These are phyloP conservation scores for Dioscorea alata DNA, from an alignment of 106 monocot species.

Conservation along the genomic window DNA sequence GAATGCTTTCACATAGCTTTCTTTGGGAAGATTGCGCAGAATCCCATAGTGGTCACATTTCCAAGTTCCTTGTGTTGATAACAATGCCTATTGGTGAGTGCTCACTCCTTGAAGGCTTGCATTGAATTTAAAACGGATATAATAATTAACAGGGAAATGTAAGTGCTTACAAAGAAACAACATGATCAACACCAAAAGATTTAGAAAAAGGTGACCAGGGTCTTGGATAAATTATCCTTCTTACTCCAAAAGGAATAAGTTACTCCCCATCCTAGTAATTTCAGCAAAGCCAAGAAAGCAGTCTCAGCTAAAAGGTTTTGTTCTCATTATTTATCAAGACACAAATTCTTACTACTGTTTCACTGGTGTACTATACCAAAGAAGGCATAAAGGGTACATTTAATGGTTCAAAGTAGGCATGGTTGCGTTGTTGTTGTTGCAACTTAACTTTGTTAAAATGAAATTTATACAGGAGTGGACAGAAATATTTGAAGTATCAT, in stretches of 20 bases:
- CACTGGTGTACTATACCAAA: too few relatives aligned
- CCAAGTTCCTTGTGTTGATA: conserved; percentile 40
- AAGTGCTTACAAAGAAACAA: too few relatives aligned
- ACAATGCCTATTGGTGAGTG: conserved; percentile 47
- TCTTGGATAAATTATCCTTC: conserved; percentile 29
- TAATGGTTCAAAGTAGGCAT: too few relatives aligned
- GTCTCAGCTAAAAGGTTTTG: too few relatives aligned
- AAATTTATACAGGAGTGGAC: too few relatives aligned
- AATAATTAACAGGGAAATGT: not conserved
- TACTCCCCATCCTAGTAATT: conserved; percentile 14
- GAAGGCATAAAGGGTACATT: too few relatives aligned
- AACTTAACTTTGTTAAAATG: too few relatives aligned
- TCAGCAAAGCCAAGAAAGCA: conserved; percentile 14
- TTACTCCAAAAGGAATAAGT: conserved; percentile 5
- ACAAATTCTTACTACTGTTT: too few relatives aligned
- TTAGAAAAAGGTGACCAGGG: not conserved
- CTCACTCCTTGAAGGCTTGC: conserved; percentile 39
- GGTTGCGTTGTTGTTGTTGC: too few relatives aligned
- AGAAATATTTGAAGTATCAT: too few relatives aligned
- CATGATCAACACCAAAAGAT: not conserved
- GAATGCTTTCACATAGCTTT: conserved; percentile 19
- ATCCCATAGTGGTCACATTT: conserved; percentile 25
- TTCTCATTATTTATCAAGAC: too few relatives aligned
- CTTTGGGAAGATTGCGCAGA: conserved; percentile 10
- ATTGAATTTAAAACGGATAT: conserved; percentile 9